Evolutionary conservation across 257 asterid species (phyloP).

Genomic region (Solanum piurae): DNA sequence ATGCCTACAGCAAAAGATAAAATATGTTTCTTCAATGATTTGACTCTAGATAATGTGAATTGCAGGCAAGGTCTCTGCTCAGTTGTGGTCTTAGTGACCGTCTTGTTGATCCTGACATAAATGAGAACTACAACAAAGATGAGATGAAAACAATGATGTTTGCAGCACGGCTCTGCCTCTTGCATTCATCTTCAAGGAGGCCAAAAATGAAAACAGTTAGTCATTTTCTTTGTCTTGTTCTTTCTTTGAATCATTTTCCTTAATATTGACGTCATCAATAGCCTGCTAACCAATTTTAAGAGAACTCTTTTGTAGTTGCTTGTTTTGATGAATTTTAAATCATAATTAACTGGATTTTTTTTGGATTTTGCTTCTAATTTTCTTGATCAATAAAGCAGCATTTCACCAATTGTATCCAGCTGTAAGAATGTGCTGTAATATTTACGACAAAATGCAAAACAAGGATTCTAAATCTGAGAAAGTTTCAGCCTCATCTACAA

Average conservation of each 20-base stretch:
- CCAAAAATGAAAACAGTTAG: conserved; percentile 63
- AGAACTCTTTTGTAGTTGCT: background rate
- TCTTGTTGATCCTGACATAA: conserved; percentile 54
- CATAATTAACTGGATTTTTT: background rate
- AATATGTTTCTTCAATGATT: background rate
- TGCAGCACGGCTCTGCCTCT: conserved; percentile 58
- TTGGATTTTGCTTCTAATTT: background rate
- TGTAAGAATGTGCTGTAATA: background rate
- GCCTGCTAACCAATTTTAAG: background rate
- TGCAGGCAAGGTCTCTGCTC: conserved; percentile 71
- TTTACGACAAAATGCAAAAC: background rate
- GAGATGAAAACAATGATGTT: conserved; percentile 56
- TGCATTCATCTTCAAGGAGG: conserved; percentile 80
- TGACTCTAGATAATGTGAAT: background rate
- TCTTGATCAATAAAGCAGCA: background rate
- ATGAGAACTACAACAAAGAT: conserved; percentile 38
- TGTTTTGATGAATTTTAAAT: background rate
- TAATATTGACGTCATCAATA: background rate
- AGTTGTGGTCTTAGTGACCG: conserved; percentile 45
- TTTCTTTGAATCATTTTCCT: background rate
- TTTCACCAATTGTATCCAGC: background rate
- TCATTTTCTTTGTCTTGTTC: background rate
- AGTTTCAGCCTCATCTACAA: background rate
- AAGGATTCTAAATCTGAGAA: background rate
- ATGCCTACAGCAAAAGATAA: background rate